Evolutionary conservation across 1,139 yeast genomes (phyloP), one percentile per base, ranked within the genome.

Genomic region (Taphrina communis): DNA sequence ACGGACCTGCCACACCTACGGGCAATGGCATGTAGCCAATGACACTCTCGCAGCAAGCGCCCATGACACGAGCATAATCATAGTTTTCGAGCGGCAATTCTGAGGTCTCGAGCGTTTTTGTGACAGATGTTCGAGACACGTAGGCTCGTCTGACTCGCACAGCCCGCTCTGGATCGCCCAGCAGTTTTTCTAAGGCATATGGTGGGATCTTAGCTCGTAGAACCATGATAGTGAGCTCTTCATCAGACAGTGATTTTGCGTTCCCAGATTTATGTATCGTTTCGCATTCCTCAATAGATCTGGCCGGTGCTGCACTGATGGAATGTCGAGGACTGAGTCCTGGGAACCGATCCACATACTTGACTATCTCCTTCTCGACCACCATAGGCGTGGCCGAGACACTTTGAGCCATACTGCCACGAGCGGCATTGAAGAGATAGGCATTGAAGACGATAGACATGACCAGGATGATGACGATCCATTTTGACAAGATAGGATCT

Each of bases 11-110:
- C 77, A 95, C 89, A 78, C 99, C 99, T 71, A 94, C 91, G 11
- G 99, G 99, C 61, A 94, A 79, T 44, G 99, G 99, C 87, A 93
- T 86, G 77, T 84, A 94, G 52, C 99, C 99, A 78, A 94, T 90
- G 71, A 94, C 99, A 77, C 94, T 94, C 79, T 94, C 99, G 82
- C 99, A 94, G 81, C 99, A 94, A 11, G 99, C 98, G 73, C 99
- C 99, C 77, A 93, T 87, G 12, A 95, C 99, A 75, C 98, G 87
- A 76, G 93, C 96, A 77, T 92, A 95, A 78, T 95, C 97, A 77
- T 94, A 94, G 76, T 86, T 82, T 72, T 83, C 81, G 78, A 86
- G 91, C 21, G 99, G 99, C 73, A 94, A 82, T 73, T 86, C 85
- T 53, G 85, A 82, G 5, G 88, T 79, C 73, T 88, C 89, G 72